These are phyloP conservation scores for Trichoderma citrinoviride DNA, from an alignment of 2,329 filamentous ascomycete genomes.

Conservation along the genomic window DNA sequence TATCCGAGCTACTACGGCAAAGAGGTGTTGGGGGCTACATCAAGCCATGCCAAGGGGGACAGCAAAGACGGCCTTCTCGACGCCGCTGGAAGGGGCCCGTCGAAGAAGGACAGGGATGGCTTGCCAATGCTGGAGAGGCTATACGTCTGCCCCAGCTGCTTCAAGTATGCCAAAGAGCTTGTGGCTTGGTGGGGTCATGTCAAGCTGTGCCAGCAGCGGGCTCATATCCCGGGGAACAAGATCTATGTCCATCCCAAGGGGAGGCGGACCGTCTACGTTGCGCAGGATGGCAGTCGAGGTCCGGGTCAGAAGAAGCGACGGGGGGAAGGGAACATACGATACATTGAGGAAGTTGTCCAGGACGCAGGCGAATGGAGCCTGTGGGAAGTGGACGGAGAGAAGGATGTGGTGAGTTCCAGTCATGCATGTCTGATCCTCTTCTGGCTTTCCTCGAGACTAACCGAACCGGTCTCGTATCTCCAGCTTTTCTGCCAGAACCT, in stretches of 20 bases:
- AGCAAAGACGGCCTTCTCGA: conserved; percentile 34
- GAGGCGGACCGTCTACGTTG: conserved; percentile 40
- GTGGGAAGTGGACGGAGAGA: conserved; percentile 89
- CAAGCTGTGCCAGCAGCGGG: conserved; percentile 52
- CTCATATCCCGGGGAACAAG: conserved; percentile 61
- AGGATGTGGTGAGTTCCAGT: conserved; percentile 60
- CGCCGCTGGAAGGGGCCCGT: conserved; percentile 29
- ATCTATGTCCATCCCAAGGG: conserved; percentile 66
- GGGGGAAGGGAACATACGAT: conserved; percentile 37
- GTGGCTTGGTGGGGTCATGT: conserved; percentile 59
- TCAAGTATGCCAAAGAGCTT: conserved; percentile 77
- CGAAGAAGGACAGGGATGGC: conserved; percentile 37
- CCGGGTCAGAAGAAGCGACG: conserved; percentile 40
- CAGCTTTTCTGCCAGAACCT: conserved; percentile 91
- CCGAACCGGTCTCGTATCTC: conserved; percentile 2
- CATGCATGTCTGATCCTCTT: background rate
- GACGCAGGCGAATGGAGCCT: conserved; percentile 77
- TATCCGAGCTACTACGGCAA: conserved; percentile 88
- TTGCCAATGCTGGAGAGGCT: conserved; percentile 60
- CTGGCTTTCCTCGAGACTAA: background rate
- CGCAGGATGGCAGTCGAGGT: conserved; percentile 32
- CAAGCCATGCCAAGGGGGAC: conserved; percentile 30
- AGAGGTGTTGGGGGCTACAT: conserved; percentile 59
- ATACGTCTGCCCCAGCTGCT: conserved; percentile 89
- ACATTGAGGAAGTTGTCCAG: conserved; percentile 45